Conservation (phyloP, 441 rosid species). For the Jatropha podagrica region DNA sequence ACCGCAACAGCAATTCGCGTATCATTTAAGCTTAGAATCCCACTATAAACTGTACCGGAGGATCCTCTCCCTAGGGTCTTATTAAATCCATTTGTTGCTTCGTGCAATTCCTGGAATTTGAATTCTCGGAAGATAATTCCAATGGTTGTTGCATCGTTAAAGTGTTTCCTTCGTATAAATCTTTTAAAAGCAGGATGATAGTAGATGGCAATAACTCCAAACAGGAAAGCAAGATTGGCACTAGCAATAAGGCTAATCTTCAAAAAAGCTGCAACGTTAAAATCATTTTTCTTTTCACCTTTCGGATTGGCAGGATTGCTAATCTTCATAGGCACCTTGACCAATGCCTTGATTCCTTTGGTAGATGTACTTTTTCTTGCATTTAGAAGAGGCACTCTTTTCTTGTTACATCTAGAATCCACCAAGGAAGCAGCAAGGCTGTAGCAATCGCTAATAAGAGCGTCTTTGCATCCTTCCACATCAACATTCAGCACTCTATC, state of each 20-base stretch:
- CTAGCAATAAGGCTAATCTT: conserved; percentile 24
- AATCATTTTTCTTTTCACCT: background rate
- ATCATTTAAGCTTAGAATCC: conserved; percentile 18
- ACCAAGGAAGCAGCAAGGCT: conserved; percentile 27
- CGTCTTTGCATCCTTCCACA: conserved; percentile 30
- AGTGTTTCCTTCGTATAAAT: background rate
- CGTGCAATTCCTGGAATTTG: conserved; percentile 21
- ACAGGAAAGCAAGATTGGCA: conserved; percentile 22
- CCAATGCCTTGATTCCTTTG: conserved; percentile 24
- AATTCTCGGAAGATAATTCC: conserved; percentile 33
- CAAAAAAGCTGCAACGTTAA: conserved; percentile 6
- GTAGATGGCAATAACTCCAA: conserved; percentile 24
- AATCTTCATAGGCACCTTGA: conserved; percentile 31
- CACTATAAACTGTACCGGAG: conserved; percentile 30
- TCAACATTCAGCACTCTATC: conserved; percentile 20
- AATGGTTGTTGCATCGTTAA: conserved; percentile 1
- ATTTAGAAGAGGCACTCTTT: conserved; percentile 30
- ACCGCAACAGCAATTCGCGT: conserved; percentile 22
- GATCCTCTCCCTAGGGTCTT: conserved; percentile 30
- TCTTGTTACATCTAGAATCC: conserved; percentile 24
- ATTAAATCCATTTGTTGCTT: conserved; percentile 28
- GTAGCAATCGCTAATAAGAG: conserved; percentile 32
- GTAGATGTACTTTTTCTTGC: conserved; percentile 30
- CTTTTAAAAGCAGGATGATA: conserved; percentile 25
- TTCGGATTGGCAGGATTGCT: background rate